Base-by-base conservation (phyloP, 768 basidiomycete genomes). In the Boletus rubescentipes region DNA sequence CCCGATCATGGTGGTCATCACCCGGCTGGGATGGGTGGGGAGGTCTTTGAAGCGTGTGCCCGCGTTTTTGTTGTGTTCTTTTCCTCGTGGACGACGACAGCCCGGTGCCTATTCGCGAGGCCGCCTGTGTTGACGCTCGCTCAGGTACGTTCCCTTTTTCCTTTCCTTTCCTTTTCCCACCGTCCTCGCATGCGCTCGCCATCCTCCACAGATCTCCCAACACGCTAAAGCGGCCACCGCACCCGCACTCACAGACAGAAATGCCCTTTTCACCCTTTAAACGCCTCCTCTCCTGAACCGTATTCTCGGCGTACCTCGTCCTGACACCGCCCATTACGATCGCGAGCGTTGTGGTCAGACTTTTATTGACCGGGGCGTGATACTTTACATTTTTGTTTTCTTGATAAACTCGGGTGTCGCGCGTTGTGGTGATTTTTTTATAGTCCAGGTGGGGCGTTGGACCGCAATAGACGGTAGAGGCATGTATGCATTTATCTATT, bases 251-350 rank as follows among this genome's bases (percentile, higher is more conserved):
- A 10, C 51, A 9, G 39, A 41, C n/a, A 1, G 45, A 0, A 32
- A 57, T 16, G 32, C 50, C n/a, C 1, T 35, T 58, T 11, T 68
- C 65, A 1, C 57, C 67, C 0, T 98, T 98, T 66, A 96, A 98
- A 73, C 78, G 93, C 1, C 79, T 98, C 34, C 89, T 97, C 68
- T 87, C 85, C 55, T 81, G 91, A 49, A 98, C 95, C 0, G 91
- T 98, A 54, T 93, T 93, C 68, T 94, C 93, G 92, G 80, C 87
- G 2, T 98, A 96, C 66, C 93, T 91, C 61, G 73, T 93, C 32
- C 75, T 94, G 51, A 95, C 94, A 0, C 93, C 94, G 2, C 89
- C 91, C 2, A 78, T 87, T n/a, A 91, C 86, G 49, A 84, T 93
- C 50, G 63, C 76, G 16, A 87, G 86, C 63, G 89, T 95, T 45